Conservation (phyloP, 768 basidiomycete genomes). For the Leccinum olivaceopallidum region DNA sequence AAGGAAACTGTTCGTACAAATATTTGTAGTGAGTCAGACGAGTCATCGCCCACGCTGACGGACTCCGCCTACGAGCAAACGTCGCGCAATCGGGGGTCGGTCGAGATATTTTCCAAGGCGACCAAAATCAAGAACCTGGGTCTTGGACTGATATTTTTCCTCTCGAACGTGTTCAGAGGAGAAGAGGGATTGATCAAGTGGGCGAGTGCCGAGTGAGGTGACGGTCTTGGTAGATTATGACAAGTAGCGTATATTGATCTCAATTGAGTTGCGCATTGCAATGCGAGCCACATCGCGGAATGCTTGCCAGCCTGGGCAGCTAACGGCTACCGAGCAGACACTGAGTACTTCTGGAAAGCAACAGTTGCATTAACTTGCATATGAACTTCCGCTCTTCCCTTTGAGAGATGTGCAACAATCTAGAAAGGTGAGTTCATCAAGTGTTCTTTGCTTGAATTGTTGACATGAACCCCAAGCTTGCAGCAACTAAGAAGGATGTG, state of each 20-base stretch:
- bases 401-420: constrained; percentile 50
- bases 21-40: constrained; percentile 77
- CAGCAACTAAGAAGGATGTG: too few relatives aligned
- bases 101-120: constrained; percentile 82
- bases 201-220: constrained; percentile 43
- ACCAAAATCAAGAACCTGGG: constrained; percentile 64
- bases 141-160: constrained; percentile 75
- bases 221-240: not conserved
- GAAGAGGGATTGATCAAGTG: constrained; percentile 57
- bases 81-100: constrained; percentile 51
- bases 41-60: constrained; percentile 58
- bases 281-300: not conserved
- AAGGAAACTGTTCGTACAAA: constrained; percentile 61
- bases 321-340: constrained; percentile 1
- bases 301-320: not conserved
- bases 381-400: constrained; percentile 70
- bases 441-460: too few relatives aligned
- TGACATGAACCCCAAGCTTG: too few relatives aligned
- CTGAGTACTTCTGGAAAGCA: constrained; percentile 56
- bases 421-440: too few relatives aligned
- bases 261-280: not conserved
- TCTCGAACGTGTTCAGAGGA: constrained; percentile 46
- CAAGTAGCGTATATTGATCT: not conserved
- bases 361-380: constrained; percentile 49
- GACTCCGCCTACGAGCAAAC: constrained; percentile 37